These are phyloP conservation scores for Nakaseomyces bracarensis DNA, from an alignment of 1,139 yeast genomes.

Conservation along the genomic window DNA sequence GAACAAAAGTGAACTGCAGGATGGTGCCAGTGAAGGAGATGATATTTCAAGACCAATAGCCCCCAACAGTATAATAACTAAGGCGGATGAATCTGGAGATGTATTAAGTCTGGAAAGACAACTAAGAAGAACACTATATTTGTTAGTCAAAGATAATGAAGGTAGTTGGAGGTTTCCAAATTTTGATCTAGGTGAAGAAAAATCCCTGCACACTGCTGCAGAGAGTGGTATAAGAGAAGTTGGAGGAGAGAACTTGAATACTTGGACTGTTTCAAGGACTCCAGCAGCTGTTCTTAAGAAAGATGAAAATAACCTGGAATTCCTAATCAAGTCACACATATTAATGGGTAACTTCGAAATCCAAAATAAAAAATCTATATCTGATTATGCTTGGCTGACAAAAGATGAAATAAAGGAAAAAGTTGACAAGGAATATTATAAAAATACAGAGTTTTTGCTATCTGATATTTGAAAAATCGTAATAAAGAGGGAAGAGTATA, in stretches of 20 bases:
- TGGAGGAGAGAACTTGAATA: conserved; percentile 72
- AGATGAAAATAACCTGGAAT: conserved; percentile 34
- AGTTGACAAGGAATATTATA: conserved; percentile 50
- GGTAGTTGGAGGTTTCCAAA: conserved; percentile 69
- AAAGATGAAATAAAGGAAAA: conserved; percentile 63
- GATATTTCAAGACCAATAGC: conserved; percentile 61
- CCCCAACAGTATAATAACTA: conserved; percentile 64
- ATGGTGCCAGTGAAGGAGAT: conserved; percentile 36
- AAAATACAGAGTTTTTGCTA: conserved; percentile 44
- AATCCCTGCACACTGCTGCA: conserved; percentile 64
- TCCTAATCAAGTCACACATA: conserved; percentile 78
- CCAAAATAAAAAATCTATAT: conserved; percentile 32
- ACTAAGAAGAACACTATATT: conserved; percentile 70
- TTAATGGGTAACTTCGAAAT: conserved; percentile 76
- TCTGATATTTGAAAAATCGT: conserved; percentile 16
- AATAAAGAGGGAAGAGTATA: no score
- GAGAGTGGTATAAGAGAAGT: conserved; percentile 60
- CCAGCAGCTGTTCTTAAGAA: conserved; percentile 66
- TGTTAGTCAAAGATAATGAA: conserved; percentile 44
- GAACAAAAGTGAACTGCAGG: conserved; percentile 23
- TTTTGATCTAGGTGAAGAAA: conserved; percentile 39
- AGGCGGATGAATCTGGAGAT: conserved; percentile 64
- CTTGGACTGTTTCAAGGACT: conserved; percentile 81
- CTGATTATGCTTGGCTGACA: conserved; percentile 71
- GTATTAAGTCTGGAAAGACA: conserved; percentile 65